Evolutionary conservation across 2,329 filamentous ascomycete species (phyloP), one percentile per base, ranked within the genome.

Genomic region (Aspergillus puulaauensis): DNA sequence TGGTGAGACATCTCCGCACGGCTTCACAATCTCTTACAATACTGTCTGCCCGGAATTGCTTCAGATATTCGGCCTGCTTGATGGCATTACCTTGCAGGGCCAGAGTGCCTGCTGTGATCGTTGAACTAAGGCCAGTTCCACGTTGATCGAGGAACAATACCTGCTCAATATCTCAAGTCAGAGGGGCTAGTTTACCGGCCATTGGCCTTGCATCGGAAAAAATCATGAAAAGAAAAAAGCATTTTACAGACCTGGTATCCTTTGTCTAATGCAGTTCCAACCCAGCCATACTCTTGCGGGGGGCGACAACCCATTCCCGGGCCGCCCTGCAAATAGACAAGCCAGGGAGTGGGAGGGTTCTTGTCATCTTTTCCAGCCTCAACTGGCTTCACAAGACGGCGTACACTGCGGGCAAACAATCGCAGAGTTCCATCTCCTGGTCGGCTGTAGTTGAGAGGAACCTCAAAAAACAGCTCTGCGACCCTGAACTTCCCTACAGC

Each of bases 21-120:
- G 93, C 91, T 72, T 98, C 93, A 62, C 89, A 90, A 69, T 98
- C 93, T 47, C 85, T 86, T 41, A 98, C 92, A 52, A 96, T 96
- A 69, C 84, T 95, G 74, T 97, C 93, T 35, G 93, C 92, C 43
- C 93, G 86, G 79, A 96, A 96, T 40, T 87, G 80, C 71, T 89
- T 90, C 62, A 98, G 82, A 67, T 96, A 96, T 53, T 87, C 83
- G 6, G 89, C 89, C 74, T 97, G 91, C 57, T 85, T 84, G 46
- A 83, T 74, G 1, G 84, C 78, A 58, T 84, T 83, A 5, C 88
- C 89, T 40, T 86, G 82, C 12, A 83, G 77, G 35, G 83, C 82
- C 4, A 97, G 81, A 6, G 88, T 91, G 8, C 83, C 84, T 8
- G 90, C 86, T 1, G 89, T 89, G 43, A 97, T 84, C 1, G 93